Base-by-base conservation (phyloP, 1,139 yeast species). In the Pichia sp. region DNA sequence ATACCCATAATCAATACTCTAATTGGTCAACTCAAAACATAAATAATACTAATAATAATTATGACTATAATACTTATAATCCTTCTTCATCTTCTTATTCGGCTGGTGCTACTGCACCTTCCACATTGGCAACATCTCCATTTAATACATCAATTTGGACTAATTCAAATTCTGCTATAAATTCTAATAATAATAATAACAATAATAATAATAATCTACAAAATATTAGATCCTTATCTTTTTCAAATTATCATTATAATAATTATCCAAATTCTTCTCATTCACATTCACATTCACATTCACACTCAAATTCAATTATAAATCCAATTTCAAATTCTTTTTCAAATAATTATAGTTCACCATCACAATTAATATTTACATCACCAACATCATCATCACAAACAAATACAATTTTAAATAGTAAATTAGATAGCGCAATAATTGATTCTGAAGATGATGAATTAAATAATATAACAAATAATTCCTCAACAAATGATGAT, bases 361-460 rank as follows among this genome's bases (percentile, higher is more conserved):
- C 46, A 2, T 43, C 43, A 11, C 43, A 43, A 36, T 22, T 36
- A 20, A 8, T 35, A 4, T 43, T 35, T 30, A 4, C 43, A n/a
- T 34, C 40, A 3, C 42, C 42, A 11, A 37, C 16, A 12, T 30
- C 36, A 10, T 30, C 41, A 20, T 26, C 39, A 26, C 27, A 34
- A 7, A 16, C 37, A 20, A 24, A 12, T 25, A n/a, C 27, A 12
- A 6, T n/a, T 24, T 11, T 23, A 10, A 22, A 22, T 22, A 20
- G 31, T 22, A 34, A 40, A 6, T 12, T 35, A 10, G 37, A 30
- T 41, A 51, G 40, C 32, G 55, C 56, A n/a, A 48, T 52, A 24
- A 43, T 36, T n/a, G 56, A 50, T 39, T 48, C 51, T 27, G 54
- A 50, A 11, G 54, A 54, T 30, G 60, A 54, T 20, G 49, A 49